Conservation (phyloP, 2,329 filamentous ascomycete genomes). For the Zasmidium angulare region DNA sequence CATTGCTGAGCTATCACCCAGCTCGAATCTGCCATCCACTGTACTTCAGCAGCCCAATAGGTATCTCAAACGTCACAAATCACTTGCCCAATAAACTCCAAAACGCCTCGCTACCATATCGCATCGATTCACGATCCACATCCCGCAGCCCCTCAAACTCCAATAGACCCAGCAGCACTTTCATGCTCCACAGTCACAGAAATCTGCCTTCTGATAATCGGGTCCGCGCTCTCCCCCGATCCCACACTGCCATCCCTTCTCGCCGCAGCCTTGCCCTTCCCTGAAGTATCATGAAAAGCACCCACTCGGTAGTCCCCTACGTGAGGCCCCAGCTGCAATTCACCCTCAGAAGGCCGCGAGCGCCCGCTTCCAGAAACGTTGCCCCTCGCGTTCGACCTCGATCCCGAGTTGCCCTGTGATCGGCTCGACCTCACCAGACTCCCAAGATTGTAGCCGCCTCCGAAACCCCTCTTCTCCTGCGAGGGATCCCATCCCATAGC, state of each 20-base stretch:
- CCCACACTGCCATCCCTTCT: conserved; percentile 17
- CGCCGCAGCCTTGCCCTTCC: conserved; percentile 4
- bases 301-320: conserved; percentile 20
- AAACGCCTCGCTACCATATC: conserved; percentile 7
- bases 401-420: no score
- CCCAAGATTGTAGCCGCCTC: conserved; percentile 22
- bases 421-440: conserved; percentile 12
- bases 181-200: conserved; percentile 23
- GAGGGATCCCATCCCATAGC: conserved; percentile 25
- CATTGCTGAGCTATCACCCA: no score
- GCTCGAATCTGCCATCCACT: background rate
- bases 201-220: conserved; percentile 27
- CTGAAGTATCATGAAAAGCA: conserved; percentile 16
- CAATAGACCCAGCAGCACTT: conserved; percentile 1
- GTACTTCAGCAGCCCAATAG: background rate
- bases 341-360: conserved; percentile 5
- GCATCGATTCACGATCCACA: no score
- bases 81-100: background rate
- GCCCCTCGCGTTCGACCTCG: conserved; percentile 6
- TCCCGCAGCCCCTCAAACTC: background rate
- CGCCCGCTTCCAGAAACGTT: background rate
- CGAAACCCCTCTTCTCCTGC: conserved; percentile 16
- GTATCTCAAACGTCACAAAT: background rate
- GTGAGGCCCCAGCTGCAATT: conserved; percentile 14
- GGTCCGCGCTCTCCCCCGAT: conserved; percentile 23